phyloP scores from a whole-genome alignment of 495 filamentous ascomycete species.

The Aspergillus egyptiacus region DNA sequence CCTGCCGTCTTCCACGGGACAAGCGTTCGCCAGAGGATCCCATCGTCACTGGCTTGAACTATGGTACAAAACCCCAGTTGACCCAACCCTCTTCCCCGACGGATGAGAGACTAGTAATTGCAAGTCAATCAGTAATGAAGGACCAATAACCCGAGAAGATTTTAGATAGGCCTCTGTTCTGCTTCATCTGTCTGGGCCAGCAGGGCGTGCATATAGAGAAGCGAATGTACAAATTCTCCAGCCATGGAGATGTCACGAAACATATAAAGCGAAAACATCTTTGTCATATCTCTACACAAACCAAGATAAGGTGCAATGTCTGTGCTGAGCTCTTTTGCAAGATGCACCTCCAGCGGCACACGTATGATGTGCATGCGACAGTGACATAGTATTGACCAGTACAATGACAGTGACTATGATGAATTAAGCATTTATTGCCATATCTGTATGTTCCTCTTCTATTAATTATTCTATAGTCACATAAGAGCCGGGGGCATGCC shows the following conservation, averaged over 20 bases:
- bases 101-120: conserved; percentile 16
- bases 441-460: no score
- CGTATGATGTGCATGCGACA: conserved; percentile 19
- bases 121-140: conserved; percentile 24
- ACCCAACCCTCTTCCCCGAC: conserved; percentile 14
- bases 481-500: no score
- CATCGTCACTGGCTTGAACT: conserved; percentile 3
- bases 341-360: conserved; percentile 20
- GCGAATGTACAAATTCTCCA: conserved; percentile 27
- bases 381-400: conserved; percentile 12
- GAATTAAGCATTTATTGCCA: no score
- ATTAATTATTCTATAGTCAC: no score
- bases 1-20: conserved; percentile 17
- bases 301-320: conserved; percentile 18
- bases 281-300: conserved; percentile 16
- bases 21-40: conserved; percentile 19
- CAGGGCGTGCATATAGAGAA: conserved; percentile 21
- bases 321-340: conserved; percentile 17
- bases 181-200: conserved; percentile 37
- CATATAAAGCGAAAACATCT: conserved; percentile 40
- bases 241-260: conserved; percentile 32
- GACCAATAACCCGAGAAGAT: conserved; percentile 27
- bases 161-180: conserved; percentile 31
- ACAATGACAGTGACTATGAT: no score
- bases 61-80: conserved; percentile 9